Conservation (phyloP, 805 yeast genomes). For the Pichia deserticola region DNA sequence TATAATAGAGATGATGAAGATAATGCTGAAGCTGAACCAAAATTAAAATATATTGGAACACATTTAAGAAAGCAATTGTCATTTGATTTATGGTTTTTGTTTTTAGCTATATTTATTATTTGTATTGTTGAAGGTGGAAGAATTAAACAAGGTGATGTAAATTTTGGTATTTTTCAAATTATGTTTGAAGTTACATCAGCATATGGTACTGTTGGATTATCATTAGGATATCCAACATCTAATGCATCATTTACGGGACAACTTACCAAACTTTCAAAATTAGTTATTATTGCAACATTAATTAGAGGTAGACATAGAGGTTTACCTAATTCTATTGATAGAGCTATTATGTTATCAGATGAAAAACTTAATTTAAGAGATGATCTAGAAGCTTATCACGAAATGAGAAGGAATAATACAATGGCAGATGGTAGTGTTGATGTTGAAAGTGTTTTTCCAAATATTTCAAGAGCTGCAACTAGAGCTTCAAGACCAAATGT, state of each 20-base stretch:
- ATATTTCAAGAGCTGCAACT: conserved; percentile 4
- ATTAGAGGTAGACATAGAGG: conserved; percentile 96
- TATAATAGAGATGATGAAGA: conserved; percentile 33
- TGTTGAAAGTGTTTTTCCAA: conserved; percentile 2
- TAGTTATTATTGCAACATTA: conserved; percentile 83
- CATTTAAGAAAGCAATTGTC: conserved; percentile 90
- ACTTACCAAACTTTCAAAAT: conserved; percentile 66
- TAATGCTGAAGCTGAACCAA: conserved; percentile 31
- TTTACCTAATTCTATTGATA: conserved; percentile 83
- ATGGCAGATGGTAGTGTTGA: not conserved
- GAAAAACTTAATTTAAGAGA: conserved; percentile 58
- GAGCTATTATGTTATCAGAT: conserved; percentile 85
- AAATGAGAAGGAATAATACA: conserved; percentile 24
- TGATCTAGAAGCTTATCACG: conserved; percentile 47
- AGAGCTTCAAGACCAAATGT: not conserved
- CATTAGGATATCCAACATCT: conserved; percentile 70
- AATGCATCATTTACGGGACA: conserved; percentile 66
- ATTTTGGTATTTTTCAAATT: conserved; percentile 62
- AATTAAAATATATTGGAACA: conserved; percentile 64
- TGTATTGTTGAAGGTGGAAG: conserved; percentile 78
- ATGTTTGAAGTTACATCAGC: conserved; percentile 90
- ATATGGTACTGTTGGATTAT: conserved; percentile 93
- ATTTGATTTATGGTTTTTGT: conserved; percentile 90
- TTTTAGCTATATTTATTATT: conserved; percentile 75
- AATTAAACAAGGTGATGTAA: conserved; percentile 35